phyloP scores from a whole-genome alignment of 2,329 filamentous ascomycete genomes.

The Colletotrichum sansevieriae region DNA sequence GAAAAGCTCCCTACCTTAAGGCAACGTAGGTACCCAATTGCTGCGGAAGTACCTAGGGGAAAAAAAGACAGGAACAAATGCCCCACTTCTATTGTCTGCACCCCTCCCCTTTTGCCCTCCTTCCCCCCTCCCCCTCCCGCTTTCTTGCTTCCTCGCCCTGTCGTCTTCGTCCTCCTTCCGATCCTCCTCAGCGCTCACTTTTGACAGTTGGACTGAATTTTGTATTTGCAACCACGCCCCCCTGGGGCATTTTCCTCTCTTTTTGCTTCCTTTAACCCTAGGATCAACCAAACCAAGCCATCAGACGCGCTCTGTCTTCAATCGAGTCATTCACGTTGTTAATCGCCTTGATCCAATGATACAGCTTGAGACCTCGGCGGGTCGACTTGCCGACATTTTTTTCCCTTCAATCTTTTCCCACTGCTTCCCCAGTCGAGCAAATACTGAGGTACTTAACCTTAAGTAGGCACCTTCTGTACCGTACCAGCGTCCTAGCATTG shows the following conservation, averaged over 20 bases:
- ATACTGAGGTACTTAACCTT: not conserved
- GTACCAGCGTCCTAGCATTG: constrained; percentile 16
- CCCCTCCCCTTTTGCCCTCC: constrained; percentile 22
- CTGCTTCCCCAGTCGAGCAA: constrained; percentile 5
- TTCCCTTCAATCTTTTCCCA: not conserved
- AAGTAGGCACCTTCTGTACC: not conserved
- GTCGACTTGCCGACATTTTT: constrained; percentile 36
- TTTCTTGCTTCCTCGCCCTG: constrained; percentile 18
- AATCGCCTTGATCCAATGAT: constrained; percentile 33
- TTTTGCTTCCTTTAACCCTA: constrained; percentile 29
- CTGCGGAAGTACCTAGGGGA: constrained; percentile 24
- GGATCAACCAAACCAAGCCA: constrained; percentile 37
- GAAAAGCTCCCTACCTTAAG: not conserved
- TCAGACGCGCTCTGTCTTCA: constrained; percentile 29
- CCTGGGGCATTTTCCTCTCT: constrained; percentile 4
- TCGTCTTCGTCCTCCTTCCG: constrained; percentile 21
- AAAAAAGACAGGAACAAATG: constrained; percentile 15
- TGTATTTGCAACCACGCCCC: constrained; percentile 26
- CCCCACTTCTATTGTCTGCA: constrained; percentile 11
- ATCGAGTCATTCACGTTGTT: constrained; percentile 40
- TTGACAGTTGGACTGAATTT: constrained; percentile 1
- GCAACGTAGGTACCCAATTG: no score
- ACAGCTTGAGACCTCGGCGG: constrained; percentile 27
- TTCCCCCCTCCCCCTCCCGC: not conserved
- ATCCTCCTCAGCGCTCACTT: not conserved